These are phyloP conservation scores for Fusarium mangiferae DNA, from an alignment of 2,329 filamentous ascomycete species.

Conservation along the genomic window DNA sequence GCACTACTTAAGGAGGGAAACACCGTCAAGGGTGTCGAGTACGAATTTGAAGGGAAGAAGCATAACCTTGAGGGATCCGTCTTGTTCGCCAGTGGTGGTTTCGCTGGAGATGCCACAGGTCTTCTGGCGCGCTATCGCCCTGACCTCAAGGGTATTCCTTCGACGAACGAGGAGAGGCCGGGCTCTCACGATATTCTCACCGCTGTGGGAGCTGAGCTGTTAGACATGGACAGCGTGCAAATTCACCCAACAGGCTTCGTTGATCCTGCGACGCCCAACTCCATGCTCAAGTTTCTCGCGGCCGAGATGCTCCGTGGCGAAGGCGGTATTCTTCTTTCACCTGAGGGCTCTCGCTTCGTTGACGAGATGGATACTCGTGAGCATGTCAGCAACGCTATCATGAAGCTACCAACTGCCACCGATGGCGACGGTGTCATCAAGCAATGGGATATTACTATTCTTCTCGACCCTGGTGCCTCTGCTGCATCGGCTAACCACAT, in stretches of 20 bases:
- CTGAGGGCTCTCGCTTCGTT: constrained; percentile 64
- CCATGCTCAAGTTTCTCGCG: constrained; percentile 69
- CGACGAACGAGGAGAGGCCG: constrained; percentile 69
- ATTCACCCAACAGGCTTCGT: constrained; percentile 74
- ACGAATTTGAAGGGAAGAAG: constrained; percentile 49
- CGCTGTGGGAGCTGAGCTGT: constrained; percentile 53
- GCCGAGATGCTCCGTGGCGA: constrained; percentile 72
- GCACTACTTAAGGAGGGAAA: constrained; percentile 53
- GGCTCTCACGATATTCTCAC: constrained; percentile 61
- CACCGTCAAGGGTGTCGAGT: constrained; percentile 64
- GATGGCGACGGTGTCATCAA: constrained; percentile 47
- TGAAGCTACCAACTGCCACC: constrained; percentile 48
- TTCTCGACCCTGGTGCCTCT: constrained; percentile 69
- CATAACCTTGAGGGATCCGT: constrained; percentile 59
- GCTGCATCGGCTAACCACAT: constrained; percentile 64
- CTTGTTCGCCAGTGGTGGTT: constrained; percentile 70
- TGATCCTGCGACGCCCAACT: constrained; percentile 58
- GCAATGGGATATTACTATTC: constrained; percentile 68
- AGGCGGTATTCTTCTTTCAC: constrained; percentile 65
- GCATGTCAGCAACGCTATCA: constrained; percentile 64
- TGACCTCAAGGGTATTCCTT: constrained; percentile 68
- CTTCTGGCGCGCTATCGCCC: constrained; percentile 66
- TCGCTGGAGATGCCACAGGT: constrained; percentile 69
- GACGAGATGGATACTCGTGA: constrained; percentile 71
- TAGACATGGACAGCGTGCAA: constrained; percentile 68